phyloP scores from a whole-genome alignment of 2,329 filamentous ascomycete genomes.

The Phyllosticta paracitricarpa region DNA sequence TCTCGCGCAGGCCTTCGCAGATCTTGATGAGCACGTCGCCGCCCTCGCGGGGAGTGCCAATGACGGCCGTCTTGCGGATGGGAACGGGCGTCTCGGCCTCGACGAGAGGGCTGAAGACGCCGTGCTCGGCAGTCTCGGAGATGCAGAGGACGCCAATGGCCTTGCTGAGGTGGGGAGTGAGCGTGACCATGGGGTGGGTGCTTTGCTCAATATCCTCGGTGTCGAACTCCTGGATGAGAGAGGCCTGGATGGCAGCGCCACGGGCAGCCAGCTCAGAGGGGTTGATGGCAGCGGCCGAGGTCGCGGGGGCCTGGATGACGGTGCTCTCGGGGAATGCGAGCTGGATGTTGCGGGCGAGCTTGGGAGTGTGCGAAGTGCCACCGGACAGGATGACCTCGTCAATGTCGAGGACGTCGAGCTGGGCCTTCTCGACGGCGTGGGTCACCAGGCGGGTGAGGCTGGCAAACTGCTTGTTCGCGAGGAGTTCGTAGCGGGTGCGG shows the following conservation, averaged over 20 bases:
- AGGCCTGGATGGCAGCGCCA: conserved; percentile 91
- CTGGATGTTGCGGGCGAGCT: conserved; percentile 73
- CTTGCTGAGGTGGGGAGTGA: conserved; percentile 79
- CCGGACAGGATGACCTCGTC: conserved; percentile 91
- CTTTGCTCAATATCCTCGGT: conserved; percentile 89
- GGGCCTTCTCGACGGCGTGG: conserved; percentile 81
- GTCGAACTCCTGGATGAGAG: conserved; percentile 89
- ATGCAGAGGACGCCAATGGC: conserved; percentile 77
- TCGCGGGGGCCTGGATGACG: conserved; percentile 71
- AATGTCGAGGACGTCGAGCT: conserved; percentile 82
- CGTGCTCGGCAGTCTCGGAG: conserved; percentile 47
- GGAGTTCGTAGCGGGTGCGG: conserved; percentile 82
- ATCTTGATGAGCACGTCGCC: conserved; percentile 84
- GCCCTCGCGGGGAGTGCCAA: conserved; percentile 65
- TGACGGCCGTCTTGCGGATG: conserved; percentile 72
- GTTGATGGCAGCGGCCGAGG: conserved; percentile 70
- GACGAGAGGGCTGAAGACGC: conserved; percentile 72
- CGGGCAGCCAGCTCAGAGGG: conserved; percentile 82
- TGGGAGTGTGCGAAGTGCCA: conserved; percentile 86
- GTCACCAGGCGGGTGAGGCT: conserved; percentile 81
- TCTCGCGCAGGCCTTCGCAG: conserved; percentile 78
- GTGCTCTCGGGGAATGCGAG: conserved; percentile 74
- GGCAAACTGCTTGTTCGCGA: conserved; percentile 75
- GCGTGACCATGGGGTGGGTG: conserved; percentile 88
- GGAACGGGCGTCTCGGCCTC: conserved; percentile 82